A percentile compares a stretch with the other conserved stretches of the same genome.
These are phyloP conservation scores for Nicotiana knightiana DNA, from an alignment of 257 asterid genomes.

Conservation along the genomic window DNA sequence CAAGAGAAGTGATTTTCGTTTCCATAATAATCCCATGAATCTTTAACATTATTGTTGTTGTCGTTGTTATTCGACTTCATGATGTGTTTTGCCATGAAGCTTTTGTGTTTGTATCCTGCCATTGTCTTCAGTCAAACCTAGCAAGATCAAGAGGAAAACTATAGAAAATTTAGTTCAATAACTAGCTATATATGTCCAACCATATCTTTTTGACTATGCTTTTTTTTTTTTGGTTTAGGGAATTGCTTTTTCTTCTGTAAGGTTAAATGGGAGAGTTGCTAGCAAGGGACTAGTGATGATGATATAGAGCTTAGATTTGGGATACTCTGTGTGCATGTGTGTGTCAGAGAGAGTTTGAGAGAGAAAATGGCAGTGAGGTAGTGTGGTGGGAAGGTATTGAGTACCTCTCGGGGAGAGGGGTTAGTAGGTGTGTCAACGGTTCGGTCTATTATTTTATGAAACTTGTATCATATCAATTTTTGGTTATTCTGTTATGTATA, in stretches of 20 bases:
- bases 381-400: not conserved
- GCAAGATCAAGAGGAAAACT: not conserved
- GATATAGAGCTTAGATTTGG: not conserved
- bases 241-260: not conserved
- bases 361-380: not conserved
- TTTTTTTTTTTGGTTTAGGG: not conserved
- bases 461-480: no score
- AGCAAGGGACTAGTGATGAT: not conserved
- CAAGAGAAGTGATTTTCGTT: constrained; percentile 46
- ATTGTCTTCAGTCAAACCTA: not conserved
- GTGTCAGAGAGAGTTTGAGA: not conserved
- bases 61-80: not conserved
- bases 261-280: not conserved
- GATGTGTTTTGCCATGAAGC: not conserved
- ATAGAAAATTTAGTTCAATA: not conserved
- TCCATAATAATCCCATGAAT: constrained; percentile 20
- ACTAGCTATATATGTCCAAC: not conserved
- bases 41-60: constrained; percentile 27
- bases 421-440: no score
- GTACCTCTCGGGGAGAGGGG: not conserved
- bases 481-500: no score
- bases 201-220: not conserved
- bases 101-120: not conserved
- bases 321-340: not conserved
- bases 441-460: no score